These are phyloP conservation scores for Pneumocystis jirovecii DNA, from an alignment of 1,139 yeast species.

Conservation along the genomic window DNA sequence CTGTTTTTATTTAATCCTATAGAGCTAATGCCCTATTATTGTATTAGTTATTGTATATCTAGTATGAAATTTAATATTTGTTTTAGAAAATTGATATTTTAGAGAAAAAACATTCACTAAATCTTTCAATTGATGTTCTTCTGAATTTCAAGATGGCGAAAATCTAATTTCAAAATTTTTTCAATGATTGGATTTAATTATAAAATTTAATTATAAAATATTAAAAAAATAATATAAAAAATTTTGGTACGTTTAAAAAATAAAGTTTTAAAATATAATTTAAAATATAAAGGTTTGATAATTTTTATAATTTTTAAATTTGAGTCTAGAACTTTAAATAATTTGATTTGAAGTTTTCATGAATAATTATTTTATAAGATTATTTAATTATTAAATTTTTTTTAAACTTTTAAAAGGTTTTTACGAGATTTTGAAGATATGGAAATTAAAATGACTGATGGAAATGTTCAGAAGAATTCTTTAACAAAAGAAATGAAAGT, in stretches of 20 bases:
- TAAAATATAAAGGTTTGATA: neutral
- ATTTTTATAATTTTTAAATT: neutral
- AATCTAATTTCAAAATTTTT: neutral
- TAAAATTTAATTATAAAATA: neutral
- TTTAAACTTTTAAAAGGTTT: neutral
- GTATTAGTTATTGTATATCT: neutral
- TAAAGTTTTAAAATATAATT: neutral
- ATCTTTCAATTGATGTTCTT: neutral
- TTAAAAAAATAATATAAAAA: neutral
- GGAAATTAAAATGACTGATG: neutral
- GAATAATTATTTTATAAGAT: neutral
- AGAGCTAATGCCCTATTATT: neutral
- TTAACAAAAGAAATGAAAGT: neutral
- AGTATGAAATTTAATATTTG: neutral
- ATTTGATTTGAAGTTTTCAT: neutral
- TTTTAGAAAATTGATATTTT: neutral
- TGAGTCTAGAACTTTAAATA: neutral
- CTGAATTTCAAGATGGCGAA: neutral
- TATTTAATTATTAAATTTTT: neutral
- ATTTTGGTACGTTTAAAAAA: neutral
- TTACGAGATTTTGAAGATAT: neutral
- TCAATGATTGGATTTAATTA: neutral
- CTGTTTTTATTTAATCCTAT: neutral
- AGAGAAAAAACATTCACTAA: neutral
- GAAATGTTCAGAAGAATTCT: neutral